These are phyloP conservation scores for Dioscorea alata DNA, from an alignment of 106 monocot genomes.

Conservation along the genomic window DNA sequence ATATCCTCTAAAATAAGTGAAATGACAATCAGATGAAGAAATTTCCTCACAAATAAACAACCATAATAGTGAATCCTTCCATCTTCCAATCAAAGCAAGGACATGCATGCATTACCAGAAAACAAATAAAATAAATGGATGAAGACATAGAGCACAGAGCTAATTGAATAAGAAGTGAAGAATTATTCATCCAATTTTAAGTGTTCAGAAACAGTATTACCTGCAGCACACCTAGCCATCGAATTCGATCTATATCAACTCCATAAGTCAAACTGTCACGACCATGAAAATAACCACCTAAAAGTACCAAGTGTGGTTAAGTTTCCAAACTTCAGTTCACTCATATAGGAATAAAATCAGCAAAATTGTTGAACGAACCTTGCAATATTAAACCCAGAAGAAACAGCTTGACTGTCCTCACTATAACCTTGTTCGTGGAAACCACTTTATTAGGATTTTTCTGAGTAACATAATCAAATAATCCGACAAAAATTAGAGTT, in stretches of 20 bases:
- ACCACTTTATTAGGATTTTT: conserved; percentile 49
- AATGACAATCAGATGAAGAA: conserved; percentile 15
- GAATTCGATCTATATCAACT: conserved; percentile 71
- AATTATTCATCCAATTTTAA: neutral
- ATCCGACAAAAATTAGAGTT: neutral
- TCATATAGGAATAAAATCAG: neutral
- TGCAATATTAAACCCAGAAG: conserved; percentile 79
- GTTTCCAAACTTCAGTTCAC: neutral
- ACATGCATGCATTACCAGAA: neutral
- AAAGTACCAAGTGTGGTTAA: conserved; percentile 4
- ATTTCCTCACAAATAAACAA: neutral
- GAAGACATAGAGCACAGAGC: neutral
- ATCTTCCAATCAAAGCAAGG: neutral
- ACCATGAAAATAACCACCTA: conserved; percentile 96
- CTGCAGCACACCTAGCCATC: conserved; percentile 81
- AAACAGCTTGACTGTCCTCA: conserved; percentile 78
- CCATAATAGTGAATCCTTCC: neutral
- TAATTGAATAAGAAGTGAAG: neutral
- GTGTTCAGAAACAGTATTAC: conserved; percentile 20
- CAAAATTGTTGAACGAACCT: conserved; percentile 31
- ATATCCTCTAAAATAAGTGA: conserved; percentile 64
- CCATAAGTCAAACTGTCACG: conserved; percentile 73
- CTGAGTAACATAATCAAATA: conserved; percentile 18
- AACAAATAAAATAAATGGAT: neutral
- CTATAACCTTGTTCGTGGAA: conserved; percentile 61